These are phyloP conservation scores for Diaporthe helianthi DNA, from an alignment of 2,329 filamentous ascomycete genomes.

Conservation along the genomic window DNA sequence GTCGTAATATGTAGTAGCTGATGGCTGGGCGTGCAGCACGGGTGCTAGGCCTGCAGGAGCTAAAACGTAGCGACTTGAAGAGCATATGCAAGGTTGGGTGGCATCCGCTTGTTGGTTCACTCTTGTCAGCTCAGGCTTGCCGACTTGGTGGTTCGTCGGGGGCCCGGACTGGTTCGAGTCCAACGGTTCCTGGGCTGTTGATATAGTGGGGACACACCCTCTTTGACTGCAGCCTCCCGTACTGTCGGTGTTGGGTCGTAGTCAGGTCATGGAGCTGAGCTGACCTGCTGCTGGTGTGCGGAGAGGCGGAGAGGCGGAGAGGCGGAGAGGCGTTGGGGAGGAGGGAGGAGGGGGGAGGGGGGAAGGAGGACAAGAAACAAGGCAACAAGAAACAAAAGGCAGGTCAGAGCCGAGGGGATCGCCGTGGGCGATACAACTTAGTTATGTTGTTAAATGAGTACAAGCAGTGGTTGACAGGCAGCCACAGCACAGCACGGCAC, in stretches of 20 bases:
- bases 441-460: constrained; percentile 15
- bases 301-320: neutral
- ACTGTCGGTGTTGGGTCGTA: constrained; percentile 15
- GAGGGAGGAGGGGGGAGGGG: no score
- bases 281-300: constrained; percentile 2
- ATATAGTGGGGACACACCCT: constrained; percentile 21
- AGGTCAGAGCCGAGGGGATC: constrained; percentile 6
- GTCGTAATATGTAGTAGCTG: constrained; percentile 1
- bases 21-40: constrained; percentile 24
- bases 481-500: neutral
- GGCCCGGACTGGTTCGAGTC: constrained; percentile 15
- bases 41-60: constrained; percentile 10
- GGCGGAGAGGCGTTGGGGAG: no score
- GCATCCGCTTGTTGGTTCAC: constrained; percentile 24
- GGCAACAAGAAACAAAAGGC: constrained; percentile 19
- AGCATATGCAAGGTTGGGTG: constrained; percentile 23
- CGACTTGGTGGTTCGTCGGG: constrained; percentile 17
- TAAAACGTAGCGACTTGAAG: constrained; percentile 11
- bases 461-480: neutral
- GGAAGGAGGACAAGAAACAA: neutral
- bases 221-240: constrained; percentile 12
- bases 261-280: constrained; percentile 9
- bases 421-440: constrained; percentile 10
- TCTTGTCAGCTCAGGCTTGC: constrained; percentile 21
- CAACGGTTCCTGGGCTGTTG: constrained; percentile 26